Base-by-base conservation (phyloP, 2,329 filamentous ascomycete genomes). In the Colletotrichum gloeosporioides region DNA sequence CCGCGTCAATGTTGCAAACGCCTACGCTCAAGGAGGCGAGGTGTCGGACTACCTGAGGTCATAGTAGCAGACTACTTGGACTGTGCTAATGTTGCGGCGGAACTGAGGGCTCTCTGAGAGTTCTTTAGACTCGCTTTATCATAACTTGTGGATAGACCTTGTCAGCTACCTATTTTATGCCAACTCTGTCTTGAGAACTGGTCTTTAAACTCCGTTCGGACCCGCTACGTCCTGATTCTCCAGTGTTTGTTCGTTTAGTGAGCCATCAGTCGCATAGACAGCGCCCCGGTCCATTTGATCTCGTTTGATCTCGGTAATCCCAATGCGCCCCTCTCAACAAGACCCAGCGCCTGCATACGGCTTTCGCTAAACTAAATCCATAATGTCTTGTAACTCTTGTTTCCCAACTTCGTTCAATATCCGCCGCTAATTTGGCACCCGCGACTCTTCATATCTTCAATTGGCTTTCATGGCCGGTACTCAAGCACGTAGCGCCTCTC, bases 401-500 rank as follows among this genome's bases (percentile, higher is more conserved):
- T 63, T 63, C 29, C 59, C 31, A 63, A 10, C 63, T 36, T 34
- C 34, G 49, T 8, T 53, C 29, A 63, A 61, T 55, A 13, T 39
- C 29, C 69, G 36, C 55, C 67, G 34, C 67, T 63, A 65, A 44
- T 34, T 18, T 22, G 27, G 16, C 22, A 27, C 34, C n/a, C 22
- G 31, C 25, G 44, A 61, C 25, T 34, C 29, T 3, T 53, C 27
- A 39, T 49, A 29, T 27, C 15, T 34, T 66, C 79, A 77, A 86
- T 22, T 81, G 80, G 59, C 92, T 29, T 64, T 79, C 77, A 87
- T 22, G 81, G 80, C 59, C 92, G 87, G 79, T 95, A 94, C 81
- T 96, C 95, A 67, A 96, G 89, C 10, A 96, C 95, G 82, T 94
- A 95, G 66, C 95, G 90, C 75, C 93, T 88, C 79, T 95, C 94